Percentiles rank a stretch among this genome's conserved stretches.
phyloP scores from a whole-genome alignment of 2,329 filamentous ascomycete genomes.

The Apiospora sp. region DNA sequence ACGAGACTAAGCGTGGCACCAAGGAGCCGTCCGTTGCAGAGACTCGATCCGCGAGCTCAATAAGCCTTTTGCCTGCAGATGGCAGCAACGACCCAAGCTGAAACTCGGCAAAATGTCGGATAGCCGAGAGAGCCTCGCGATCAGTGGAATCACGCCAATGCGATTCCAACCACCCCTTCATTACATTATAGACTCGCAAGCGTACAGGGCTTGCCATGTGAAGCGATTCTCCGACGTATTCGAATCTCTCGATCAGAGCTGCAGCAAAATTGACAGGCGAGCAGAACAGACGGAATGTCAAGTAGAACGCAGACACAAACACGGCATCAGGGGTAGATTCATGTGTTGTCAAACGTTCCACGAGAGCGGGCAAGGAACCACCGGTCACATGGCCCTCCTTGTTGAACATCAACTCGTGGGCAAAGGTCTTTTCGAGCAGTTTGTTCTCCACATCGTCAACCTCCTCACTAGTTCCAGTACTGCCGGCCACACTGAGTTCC shows the following conservation, averaged over 20 bases:
- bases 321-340: constrained; percentile 90
- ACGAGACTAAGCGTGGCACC: constrained; percentile 83
- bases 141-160: constrained; percentile 91
- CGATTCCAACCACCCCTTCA: constrained; percentile 97
- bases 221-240: constrained; percentile 84
- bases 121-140: constrained; percentile 75
- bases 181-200: constrained; percentile 91
- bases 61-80: constrained; percentile 79
- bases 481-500: constrained; percentile 72
- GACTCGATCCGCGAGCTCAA: constrained; percentile 82
- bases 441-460: constrained; percentile 81
- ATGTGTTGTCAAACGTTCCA: constrained; percentile 94
- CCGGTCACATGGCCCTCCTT: constrained; percentile 96
- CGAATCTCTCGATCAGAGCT: constrained; percentile 87
- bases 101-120: constrained; percentile 80
- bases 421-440: constrained; percentile 89
- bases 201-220: constrained; percentile 82
- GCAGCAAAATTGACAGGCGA: constrained; percentile 81
- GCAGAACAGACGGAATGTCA: constrained; percentile 94
- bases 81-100: constrained; percentile 75
- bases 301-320: constrained; percentile 94
- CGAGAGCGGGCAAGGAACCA: constrained; percentile 85
- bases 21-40: constrained; percentile 75
- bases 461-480: constrained; percentile 75
- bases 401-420: constrained; percentile 90